These are phyloP conservation scores for Quercus alba DNA, from an alignment of 306 rosid genomes.

Conservation along the genomic window DNA sequence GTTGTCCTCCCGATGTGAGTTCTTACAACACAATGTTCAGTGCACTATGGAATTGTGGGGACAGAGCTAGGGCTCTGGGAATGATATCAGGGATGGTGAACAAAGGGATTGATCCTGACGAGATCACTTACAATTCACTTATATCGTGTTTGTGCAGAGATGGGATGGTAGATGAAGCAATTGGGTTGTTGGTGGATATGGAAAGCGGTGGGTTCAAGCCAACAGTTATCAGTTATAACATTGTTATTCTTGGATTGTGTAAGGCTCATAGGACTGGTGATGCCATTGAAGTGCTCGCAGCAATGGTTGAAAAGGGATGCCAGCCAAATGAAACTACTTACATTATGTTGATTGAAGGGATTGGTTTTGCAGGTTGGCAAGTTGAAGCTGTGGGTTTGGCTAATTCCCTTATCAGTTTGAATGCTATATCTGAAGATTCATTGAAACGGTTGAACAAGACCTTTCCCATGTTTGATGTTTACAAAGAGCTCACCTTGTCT, in stretches of 20 bases:
- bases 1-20: constrained; percentile 79
- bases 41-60: constrained; percentile 72
- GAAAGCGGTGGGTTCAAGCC: constrained; percentile 47
- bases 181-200: constrained; percentile 76
- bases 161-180: constrained; percentile 77
- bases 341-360: constrained; percentile 63
- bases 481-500: constrained; percentile 52
- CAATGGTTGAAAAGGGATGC: constrained; percentile 67
- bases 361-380: constrained; percentile 80
- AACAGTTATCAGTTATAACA: constrained; percentile 66
- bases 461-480: constrained; percentile 66
- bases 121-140: constrained; percentile 72
- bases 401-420: constrained; percentile 41
- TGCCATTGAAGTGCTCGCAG: constrained; percentile 62
- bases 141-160: constrained; percentile 88
- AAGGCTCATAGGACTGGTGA: constrained; percentile 52
- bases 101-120: constrained; percentile 62
- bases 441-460: constrained; percentile 56
- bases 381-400: constrained; percentile 71
- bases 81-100: constrained; percentile 70
- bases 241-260: constrained; percentile 72
- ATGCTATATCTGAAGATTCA: constrained; percentile 51
- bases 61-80: constrained; percentile 56
- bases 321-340: constrained; percentile 72
- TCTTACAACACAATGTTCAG: constrained; percentile 83